Percentiles rank a stretch among this genome's conserved stretches.
These are phyloP conservation scores for Penicillium sp. DNA, from an alignment of 2,329 filamentous ascomycete genomes.

Conservation along the genomic window DNA sequence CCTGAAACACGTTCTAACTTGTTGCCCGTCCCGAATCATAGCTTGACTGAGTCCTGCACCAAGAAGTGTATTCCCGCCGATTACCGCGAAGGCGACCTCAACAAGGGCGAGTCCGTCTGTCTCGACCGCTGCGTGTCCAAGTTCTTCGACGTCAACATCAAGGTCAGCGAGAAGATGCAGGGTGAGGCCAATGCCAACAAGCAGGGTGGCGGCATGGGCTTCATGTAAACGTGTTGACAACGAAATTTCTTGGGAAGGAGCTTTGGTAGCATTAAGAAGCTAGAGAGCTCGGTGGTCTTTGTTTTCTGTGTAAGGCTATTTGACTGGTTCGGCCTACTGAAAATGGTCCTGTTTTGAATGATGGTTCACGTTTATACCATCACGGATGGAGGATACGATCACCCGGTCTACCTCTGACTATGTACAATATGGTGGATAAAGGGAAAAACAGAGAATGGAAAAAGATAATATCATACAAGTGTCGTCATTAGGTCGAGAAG, in stretches of 20 bases:
- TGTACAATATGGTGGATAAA: conserved; percentile 27
- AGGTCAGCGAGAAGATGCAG: conserved; percentile 96
- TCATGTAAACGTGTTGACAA: conserved; percentile 32
- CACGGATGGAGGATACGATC: conserved; percentile 16
- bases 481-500: conserved; percentile 16
- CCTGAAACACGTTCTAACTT: neutral
- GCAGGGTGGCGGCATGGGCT: conserved; percentile 54
- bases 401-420: conserved; percentile 19
- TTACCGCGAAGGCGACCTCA: conserved; percentile 94
- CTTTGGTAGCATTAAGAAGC: conserved; percentile 1
- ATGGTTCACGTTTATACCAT: conserved; percentile 21
- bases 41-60: conserved; percentile 82
- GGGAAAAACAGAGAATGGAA: conserved; percentile 17
- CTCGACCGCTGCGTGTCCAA: conserved; percentile 96
- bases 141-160: conserved; percentile 98
- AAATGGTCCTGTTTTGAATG: conserved; percentile 6
- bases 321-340: conserved; percentile 7
- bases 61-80: conserved; percentile 89
- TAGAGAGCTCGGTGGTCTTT: neutral
- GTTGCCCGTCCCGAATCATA: conserved; percentile 35
- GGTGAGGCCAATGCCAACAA: conserved; percentile 67
- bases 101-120: conserved; percentile 98
- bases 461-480: conserved; percentile 16
- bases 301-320: conserved; percentile 7
- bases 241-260: neutral